Conservation (phyloP, 139 green algal genomes). For the Chlorella sp. region DNA sequence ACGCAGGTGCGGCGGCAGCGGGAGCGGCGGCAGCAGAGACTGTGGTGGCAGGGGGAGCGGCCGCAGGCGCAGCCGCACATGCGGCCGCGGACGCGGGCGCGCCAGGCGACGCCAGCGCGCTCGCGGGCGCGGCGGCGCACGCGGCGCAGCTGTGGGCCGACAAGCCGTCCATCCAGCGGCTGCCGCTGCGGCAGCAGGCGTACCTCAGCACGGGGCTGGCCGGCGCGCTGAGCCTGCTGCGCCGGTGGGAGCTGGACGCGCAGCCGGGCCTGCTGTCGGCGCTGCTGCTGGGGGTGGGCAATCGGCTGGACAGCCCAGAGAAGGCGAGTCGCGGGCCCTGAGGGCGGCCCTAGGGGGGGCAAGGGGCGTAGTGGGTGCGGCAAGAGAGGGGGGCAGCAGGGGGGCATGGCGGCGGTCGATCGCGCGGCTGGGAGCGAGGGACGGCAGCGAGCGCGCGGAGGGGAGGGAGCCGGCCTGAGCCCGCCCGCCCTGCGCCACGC, state of each 20-base stretch:
- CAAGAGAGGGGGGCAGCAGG: no score
- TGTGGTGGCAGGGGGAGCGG: not conserved
- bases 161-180: conserved; percentile 18
- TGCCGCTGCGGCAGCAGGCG: conserved; percentile 52
- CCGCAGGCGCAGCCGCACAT: not conserved
- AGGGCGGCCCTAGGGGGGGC: no score
- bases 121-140: conserved; percentile 18
- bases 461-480: no score
- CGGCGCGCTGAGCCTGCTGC: conserved; percentile 18
- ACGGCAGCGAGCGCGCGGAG: no score
- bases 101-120: conserved; percentile 1
- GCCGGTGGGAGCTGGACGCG: conserved; percentile 20
- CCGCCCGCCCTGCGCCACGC: no score
- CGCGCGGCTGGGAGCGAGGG: no score
- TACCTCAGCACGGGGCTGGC: conserved; percentile 50
- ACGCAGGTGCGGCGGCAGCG: conserved; percentile 11
- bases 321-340: no score
- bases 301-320: conserved; percentile 55
- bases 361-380: no score
- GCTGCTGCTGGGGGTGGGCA: conserved; percentile 56
- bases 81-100: no score
- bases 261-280: conserved; percentile 37
- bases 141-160: conserved; percentile 56
- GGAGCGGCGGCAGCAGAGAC: not conserved
- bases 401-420: no score